Percentiles rank a stretch among this genome's conserved stretches.
These are phyloP conservation scores for Magnaporthiopsis rhizophila DNA, from an alignment of 2,329 filamentous ascomycete genomes.

Conservation along the genomic window DNA sequence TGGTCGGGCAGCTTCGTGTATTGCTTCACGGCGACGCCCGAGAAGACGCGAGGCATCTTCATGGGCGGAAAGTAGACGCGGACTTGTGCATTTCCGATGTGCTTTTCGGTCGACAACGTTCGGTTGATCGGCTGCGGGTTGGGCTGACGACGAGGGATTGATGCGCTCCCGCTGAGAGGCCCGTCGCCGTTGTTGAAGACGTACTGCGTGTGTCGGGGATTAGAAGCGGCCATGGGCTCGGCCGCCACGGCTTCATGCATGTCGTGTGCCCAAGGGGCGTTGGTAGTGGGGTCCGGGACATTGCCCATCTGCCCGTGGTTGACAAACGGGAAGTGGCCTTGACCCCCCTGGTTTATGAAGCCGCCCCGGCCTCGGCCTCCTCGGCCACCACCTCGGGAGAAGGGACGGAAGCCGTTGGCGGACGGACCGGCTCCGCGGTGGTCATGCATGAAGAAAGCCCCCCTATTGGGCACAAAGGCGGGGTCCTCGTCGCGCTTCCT, in stretches of 20 bases:
- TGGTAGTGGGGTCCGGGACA: constrained; percentile 52
- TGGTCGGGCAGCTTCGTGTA: constrained; percentile 94
- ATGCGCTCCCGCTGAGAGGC: constrained; percentile 44
- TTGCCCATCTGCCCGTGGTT: constrained; percentile 9
- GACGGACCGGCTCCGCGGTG: constrained; percentile 71
- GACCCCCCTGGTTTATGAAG: constrained; percentile 28
- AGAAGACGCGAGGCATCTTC: constrained; percentile 61
- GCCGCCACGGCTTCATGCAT: constrained; percentile 67
- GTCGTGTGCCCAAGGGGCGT: constrained; percentile 83
- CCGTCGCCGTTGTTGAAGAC: constrained; percentile 39
- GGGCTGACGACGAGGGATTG: constrained; percentile 48
- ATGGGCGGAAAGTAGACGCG: constrained; percentile 73
- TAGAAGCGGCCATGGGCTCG: constrained; percentile 28
- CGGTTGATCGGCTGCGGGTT: constrained; percentile 62
- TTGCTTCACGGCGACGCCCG: constrained; percentile 74
- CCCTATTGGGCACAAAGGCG: constrained; percentile 87
- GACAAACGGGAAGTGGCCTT: constrained; percentile 28
- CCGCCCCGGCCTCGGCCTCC: constrained; percentile 52
- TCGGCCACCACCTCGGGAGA: constrained; percentile 55
- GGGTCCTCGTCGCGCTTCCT: constrained; percentile 83
- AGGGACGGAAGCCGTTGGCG: constrained; percentile 69
- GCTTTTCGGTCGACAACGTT: constrained; percentile 73
- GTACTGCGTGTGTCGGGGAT: constrained; percentile 14
- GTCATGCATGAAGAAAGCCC: constrained; percentile 96
- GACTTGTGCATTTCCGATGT: constrained; percentile 78